Evolutionary conservation across 805 yeast genomes (phyloP).

Genomic region (Hermanozyma aechmeae): DNA sequence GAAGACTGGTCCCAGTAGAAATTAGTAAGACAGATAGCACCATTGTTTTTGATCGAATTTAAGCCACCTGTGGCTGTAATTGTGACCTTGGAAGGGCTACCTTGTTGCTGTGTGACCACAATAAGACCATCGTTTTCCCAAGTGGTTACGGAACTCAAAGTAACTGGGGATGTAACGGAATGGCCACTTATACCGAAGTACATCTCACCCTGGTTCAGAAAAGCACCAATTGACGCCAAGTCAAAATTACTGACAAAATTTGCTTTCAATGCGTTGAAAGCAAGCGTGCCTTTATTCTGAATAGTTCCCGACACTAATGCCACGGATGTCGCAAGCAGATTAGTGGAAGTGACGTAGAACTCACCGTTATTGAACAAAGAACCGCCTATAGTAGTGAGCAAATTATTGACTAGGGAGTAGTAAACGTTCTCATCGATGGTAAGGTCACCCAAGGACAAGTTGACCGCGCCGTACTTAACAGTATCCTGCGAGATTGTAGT

Average conservation of each 20-base stretch:
- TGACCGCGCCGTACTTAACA: no score
- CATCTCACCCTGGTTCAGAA: background rate
- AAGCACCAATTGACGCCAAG: slow-evolving; percentile 6
- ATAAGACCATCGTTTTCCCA: background rate
- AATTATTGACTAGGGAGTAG: slow-evolving; percentile 18
- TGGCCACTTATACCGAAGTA: background rate
- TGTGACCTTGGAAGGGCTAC: background rate
- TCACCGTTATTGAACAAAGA: slow-evolving; percentile 12
- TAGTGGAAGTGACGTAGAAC: slow-evolving; percentile 14
- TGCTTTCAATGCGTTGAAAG: slow-evolving; percentile 14
- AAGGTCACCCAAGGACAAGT: no score
- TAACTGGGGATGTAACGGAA: background rate
- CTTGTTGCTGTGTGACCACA: background rate
- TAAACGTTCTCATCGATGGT: slow-evolving; percentile 13
- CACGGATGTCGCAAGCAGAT: background rate
- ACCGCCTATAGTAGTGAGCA: slow-evolving; percentile 14
- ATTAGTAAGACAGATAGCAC: background rate
- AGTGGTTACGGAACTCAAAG: background rate
- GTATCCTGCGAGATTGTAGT: no score
- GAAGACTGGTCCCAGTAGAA: background rate
- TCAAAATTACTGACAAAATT: slow-evolving; percentile 10
- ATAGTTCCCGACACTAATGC: slow-evolving; percentile 5
- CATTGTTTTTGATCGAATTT: background rate
- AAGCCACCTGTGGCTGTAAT: background rate
- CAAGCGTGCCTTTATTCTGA: slow-evolving; percentile 11